phyloP scores from a whole-genome alignment of 805 yeast genomes.

The Yarrowia sp. region DNA sequence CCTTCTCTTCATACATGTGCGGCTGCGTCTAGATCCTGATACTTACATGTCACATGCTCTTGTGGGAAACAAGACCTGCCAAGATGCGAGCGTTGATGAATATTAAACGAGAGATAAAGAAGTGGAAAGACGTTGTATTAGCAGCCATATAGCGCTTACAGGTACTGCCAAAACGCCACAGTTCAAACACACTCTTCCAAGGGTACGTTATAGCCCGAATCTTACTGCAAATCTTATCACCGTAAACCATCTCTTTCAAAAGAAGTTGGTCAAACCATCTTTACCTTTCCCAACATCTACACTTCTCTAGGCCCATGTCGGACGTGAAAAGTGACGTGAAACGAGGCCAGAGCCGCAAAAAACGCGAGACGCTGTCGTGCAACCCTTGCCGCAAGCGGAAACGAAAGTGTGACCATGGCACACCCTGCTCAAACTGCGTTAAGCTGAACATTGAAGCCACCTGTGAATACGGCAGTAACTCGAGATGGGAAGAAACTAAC shows the following conservation, averaged over 20 bases:
- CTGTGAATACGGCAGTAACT: conserved; percentile 28
- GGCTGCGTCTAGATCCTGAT: neutral
- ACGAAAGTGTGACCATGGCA: conserved; percentile 34
- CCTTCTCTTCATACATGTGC: neutral
- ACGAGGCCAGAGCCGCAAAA: conserved; percentile 20
- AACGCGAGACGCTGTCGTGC: conserved; percentile 35
- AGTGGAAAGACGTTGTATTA: too few relatives aligned
- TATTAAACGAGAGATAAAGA: too few relatives aligned
- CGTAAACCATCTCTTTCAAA: neutral
- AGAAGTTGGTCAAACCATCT: neutral
- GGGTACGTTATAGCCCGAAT: neutral
- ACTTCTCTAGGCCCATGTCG: neutral
- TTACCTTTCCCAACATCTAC: conserved; percentile 6
- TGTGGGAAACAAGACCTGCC: neutral
- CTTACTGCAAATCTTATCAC: conserved; percentile 9
- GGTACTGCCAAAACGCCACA: too few relatives aligned
- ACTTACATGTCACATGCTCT: conserved; percentile 8
- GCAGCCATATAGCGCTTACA: too few relatives aligned
- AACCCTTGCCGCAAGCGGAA: conserved; percentile 35
- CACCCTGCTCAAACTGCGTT: conserved; percentile 25
- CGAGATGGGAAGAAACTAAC: conserved; percentile 22
- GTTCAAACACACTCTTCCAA: too few relatives aligned
- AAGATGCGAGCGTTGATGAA: neutral
- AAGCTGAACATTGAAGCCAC: conserved; percentile 27
- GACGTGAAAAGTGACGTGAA: neutral